phyloP scores from a whole-genome alignment of 768 basidiomycete genomes.

The Mycena indigotica region DNA sequence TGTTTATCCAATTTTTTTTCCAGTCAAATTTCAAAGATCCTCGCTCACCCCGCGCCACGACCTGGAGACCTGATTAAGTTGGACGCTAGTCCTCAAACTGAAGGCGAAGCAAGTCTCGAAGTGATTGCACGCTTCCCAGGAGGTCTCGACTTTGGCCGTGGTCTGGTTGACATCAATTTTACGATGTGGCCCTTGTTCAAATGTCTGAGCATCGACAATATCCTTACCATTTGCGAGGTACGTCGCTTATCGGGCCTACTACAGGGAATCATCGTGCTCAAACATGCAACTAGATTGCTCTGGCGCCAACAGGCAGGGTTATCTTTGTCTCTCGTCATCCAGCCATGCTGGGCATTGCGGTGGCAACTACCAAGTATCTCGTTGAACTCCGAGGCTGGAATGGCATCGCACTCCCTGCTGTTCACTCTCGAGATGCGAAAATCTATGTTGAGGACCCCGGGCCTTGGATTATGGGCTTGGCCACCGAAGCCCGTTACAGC shows the following conservation, averaged over 20 bases:
- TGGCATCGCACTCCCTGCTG: conserved; percentile 79
- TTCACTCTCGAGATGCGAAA: conserved; percentile 87
- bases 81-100: conserved; percentile 73
- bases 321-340: conserved; percentile 89
- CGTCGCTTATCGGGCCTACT: conserved; percentile 8
- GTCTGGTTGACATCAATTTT: conserved; percentile 91
- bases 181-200: conserved; percentile 98
- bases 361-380: conserved; percentile 88
- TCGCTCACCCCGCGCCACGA: conserved; percentile 84
- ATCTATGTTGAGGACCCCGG: conserved; percentile 96
- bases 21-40: conserved; percentile 78
- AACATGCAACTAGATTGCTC: conserved; percentile 59
- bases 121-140: conserved; percentile 90
- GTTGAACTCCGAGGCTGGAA: conserved; percentile 93
- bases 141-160: conserved; percentile 90
- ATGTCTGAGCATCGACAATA: conserved; percentile 89
- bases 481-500: conserved; percentile 82
- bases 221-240: conserved; percentile 90
- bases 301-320: conserved; percentile 84
- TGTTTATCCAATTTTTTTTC: not conserved
- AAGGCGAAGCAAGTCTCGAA: conserved; percentile 60
- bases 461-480: conserved; percentile 92
- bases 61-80: conserved; percentile 85
- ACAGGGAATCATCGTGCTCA: no score
- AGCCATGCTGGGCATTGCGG: conserved; percentile 89